phyloP scores from a whole-genome alignment of 1,284 basidiomycete genomes.

The Pisolithus thermaeus region DNA sequence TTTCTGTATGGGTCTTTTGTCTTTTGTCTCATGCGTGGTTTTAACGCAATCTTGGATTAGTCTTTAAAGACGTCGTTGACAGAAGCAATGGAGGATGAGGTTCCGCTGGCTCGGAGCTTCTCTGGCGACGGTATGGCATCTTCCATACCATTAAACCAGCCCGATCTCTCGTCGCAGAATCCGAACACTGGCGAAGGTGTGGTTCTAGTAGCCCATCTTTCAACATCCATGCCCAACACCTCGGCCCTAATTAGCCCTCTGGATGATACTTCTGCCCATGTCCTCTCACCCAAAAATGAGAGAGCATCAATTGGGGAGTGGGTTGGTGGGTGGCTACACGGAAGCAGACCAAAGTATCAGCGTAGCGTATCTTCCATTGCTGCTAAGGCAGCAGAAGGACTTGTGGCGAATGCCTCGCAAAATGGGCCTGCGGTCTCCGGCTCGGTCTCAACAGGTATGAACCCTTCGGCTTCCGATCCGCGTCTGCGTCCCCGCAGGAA shows the following conservation, averaged over 20 bases:
- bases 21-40: conserved; percentile 3
- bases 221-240: conserved; percentile 4
- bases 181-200: no score
- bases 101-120: conserved; percentile 33
- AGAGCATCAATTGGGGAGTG: conserved; percentile 51
- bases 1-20: conserved; percentile 36
- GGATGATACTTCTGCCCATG: conserved; percentile 7
- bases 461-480: background rate
- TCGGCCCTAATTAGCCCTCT: conserved; percentile 3
- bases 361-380: conserved; percentile 14
- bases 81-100: conserved; percentile 66
- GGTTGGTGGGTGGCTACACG: conserved; percentile 64
- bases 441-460: background rate
- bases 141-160: background rate
- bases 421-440: conserved; percentile 14
- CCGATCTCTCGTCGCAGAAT: background rate
- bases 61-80: conserved; percentile 63
- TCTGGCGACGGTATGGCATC: conserved; percentile 16
- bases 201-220: conserved; percentile 1
- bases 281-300: conserved; percentile 19
- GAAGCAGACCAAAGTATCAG: conserved; percentile 29
- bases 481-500: conserved; percentile 33
- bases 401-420: conserved; percentile 16
- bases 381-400: conserved; percentile 18
- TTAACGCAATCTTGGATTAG: conserved; percentile 30